Base-by-base conservation (phyloP, 2,329 filamentous ascomycete genomes). In the Neurospora crassa region DNA sequence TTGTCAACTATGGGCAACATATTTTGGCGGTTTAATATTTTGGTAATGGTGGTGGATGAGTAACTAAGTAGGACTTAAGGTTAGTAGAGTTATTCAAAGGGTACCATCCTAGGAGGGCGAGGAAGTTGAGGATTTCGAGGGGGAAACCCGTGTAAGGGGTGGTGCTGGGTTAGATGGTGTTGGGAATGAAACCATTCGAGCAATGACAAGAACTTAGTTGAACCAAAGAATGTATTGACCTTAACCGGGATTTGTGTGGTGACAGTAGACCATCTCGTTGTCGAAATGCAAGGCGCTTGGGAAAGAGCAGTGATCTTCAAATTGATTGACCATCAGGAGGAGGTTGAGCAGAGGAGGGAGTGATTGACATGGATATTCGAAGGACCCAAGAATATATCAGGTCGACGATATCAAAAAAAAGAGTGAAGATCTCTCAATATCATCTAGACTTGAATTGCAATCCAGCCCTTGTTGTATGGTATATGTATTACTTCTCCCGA, bases 61-160 rank as follows among this genome's bases (percentile, higher is more conserved):
- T 72, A 68, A 45, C n/a, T 11, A 43, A 43, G 40, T 68, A 72
- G 37, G 68, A 73, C 45, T 18, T 72, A 43, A 6, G 67, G 34
- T 2, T 73, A 37, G 59, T 71, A 3, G 71, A 72, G 59, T 34
- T 73, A 53, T 41, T 73, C 34, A 24, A 72, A 42, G 69, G 68
- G 18, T 73, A 73, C 29, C 72, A 72, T 72, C 72, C 69, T 18
- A 67, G 20, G 24, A 70, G 63, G 24, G 69, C 47, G 14, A 63
- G 69, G 47, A 59, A 68, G 20, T 69, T 72, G 53, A 68, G 59
- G 42, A 40, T 71, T 45, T 24, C 68, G n/a, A 70, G 59, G 43
- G 43, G 41, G 53, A 24, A 47, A 24, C 8, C 10, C 5, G n/a
- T 24, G 45, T 47, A 3, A 47, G 3, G 43, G n/a, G 43, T 14